A percentile compares a stretch with the other conserved stretches of the same genome.
Conservation (phyloP, 441 rosid genomes). For the Syzygium syzygioides region DNA sequence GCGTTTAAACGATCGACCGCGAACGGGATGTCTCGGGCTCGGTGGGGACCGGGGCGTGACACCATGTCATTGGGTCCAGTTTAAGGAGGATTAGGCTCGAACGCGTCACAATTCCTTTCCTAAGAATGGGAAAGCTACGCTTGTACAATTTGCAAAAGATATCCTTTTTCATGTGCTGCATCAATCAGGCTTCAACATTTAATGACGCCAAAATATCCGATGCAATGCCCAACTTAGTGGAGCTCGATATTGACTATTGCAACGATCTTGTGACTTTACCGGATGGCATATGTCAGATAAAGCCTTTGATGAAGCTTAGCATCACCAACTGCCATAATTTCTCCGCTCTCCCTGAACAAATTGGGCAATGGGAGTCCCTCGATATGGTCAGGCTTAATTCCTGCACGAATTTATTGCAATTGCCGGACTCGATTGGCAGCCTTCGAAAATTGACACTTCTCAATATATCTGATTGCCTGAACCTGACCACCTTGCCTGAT, state of each 20-base stretch:
- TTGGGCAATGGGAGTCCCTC: background rate
- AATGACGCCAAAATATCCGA: background rate
- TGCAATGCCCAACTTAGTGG: background rate
- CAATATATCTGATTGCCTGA: background rate
- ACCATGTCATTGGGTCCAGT: slow-evolving; percentile 24
- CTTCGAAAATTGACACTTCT: background rate
- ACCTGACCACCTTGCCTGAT: background rate
- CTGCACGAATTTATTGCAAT: background rate
- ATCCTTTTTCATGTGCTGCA: background rate
- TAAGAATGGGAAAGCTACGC: background rate
- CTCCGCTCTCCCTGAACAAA: background rate
- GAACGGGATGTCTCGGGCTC: too few species aligned
- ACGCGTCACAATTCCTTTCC: background rate
- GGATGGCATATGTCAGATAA: background rate
- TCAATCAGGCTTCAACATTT: background rate
- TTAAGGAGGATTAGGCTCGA: slow-evolving; percentile 45
- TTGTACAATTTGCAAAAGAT: background rate
- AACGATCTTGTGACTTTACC: background rate
- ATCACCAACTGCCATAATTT: background rate
- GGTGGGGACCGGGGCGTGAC: too few species aligned
- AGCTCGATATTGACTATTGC: background rate
- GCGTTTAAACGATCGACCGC: too few species aligned
- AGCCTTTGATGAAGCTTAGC: background rate
- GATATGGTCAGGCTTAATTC: background rate
- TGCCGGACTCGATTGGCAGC: background rate